Evolutionary conservation across 139 green algal genomes (phyloP).

Genomic region (Diplosphaera chodatii): DNA sequence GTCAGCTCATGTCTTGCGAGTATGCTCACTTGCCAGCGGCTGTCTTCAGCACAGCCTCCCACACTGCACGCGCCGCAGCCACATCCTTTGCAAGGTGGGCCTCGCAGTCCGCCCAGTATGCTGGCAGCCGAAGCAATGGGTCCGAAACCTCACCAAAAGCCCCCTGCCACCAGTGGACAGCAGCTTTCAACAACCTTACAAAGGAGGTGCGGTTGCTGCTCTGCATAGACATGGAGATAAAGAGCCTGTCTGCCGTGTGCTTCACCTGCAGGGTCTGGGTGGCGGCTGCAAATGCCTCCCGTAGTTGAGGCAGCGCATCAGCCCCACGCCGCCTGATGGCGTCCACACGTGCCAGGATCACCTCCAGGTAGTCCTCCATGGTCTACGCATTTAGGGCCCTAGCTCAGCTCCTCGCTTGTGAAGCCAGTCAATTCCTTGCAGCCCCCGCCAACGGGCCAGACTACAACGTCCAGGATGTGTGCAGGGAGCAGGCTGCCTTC

Average conservation of each 20-base stretch:
- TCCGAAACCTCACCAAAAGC: slow-evolving; percentile 60
- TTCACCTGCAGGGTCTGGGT: slow-evolving; percentile 13
- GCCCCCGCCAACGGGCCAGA: too few species aligned
- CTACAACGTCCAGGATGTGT: too few species aligned
- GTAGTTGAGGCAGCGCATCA: background rate
- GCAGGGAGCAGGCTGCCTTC: too few species aligned
- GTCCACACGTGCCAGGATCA: slow-evolving; percentile 63
- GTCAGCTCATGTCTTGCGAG: too few species aligned
- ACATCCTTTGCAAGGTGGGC: slow-evolving; percentile 32
- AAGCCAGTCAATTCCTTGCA: too few species aligned
- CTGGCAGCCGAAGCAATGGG: slow-evolving; percentile 33
- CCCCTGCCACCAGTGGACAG: too few species aligned
- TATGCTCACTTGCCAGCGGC: background rate
- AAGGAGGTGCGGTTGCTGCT: too few species aligned
- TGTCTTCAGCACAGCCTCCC: slow-evolving; percentile 56
- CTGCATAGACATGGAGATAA: too few species aligned
- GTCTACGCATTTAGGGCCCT: too few species aligned
- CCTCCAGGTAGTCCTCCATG: slow-evolving; percentile 56
- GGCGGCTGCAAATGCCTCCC: slow-evolving; percentile 12
- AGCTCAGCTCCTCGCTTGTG: too few species aligned
- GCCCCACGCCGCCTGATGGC: slow-evolving; percentile 32
- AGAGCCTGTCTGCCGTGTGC: too few species aligned
- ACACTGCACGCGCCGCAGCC: slow-evolving; percentile 50
- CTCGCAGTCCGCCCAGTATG: slow-evolving; percentile 70
- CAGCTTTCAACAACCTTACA: too few species aligned